Conservation (phyloP, 176 grass and related monocot genomes). For the Oryza glumipatula region DNA sequence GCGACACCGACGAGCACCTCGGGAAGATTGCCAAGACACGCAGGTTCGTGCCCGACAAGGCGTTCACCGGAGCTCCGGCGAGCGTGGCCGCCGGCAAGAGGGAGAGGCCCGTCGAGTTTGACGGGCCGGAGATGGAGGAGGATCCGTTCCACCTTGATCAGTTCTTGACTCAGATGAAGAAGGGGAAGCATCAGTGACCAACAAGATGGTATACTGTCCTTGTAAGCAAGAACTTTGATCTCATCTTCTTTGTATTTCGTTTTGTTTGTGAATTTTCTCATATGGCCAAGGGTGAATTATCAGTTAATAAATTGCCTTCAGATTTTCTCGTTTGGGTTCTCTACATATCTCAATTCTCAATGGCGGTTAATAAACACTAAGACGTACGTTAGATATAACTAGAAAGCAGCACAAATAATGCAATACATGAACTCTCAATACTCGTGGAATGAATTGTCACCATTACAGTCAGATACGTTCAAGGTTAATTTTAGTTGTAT, state of each 20-base stretch:
- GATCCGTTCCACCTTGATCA: constrained; percentile 67
- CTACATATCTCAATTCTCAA: too few species aligned
- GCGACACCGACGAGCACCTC: constrained; percentile 25
- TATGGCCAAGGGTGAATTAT: too few species aligned
- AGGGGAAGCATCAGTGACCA: constrained; percentile 49
- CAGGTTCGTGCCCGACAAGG: constrained; percentile 20
- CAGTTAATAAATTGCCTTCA: too few species aligned
- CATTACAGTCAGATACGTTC: too few species aligned
- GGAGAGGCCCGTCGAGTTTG: constrained; percentile 60
- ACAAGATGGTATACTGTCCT: neutral
- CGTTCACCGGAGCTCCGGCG: constrained; percentile 33
- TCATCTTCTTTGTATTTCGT: neutral
- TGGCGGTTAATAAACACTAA: too few species aligned
- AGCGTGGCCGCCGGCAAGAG: constrained; percentile 44
- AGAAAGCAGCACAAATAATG: too few species aligned
- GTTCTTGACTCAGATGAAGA: constrained; percentile 64
- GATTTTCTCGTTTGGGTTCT: too few species aligned
- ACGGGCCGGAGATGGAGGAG: constrained; percentile 46
- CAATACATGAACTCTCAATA: too few species aligned
- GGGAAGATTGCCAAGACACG: constrained; percentile 29
- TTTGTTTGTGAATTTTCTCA: too few species aligned
- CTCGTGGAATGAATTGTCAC: too few species aligned
- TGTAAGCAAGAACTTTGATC: neutral
- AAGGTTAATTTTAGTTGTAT: too few species aligned
- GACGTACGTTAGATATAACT: too few species aligned